Conservation (phyloP, 2,329 filamentous ascomycete species). For the Albophoma yamanashiensis region DNA sequence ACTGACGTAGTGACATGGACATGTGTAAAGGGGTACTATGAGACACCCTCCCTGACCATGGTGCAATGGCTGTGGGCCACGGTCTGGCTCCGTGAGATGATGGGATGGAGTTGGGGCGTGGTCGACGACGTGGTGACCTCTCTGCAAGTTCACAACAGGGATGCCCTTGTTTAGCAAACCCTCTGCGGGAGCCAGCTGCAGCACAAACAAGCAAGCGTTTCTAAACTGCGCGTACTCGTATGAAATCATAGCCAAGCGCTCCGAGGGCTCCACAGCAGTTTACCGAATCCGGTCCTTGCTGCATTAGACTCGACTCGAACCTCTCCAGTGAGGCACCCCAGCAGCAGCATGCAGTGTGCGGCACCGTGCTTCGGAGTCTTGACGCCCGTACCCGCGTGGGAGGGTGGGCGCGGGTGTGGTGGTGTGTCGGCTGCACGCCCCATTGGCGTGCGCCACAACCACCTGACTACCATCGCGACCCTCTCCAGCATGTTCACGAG, state of each 20-base stretch:
- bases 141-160: not conserved
- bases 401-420: conserved; percentile 2
- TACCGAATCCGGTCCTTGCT: not conserved
- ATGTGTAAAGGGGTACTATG: not conserved
- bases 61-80: not conserved
- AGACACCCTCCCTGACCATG: not conserved
- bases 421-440: conserved; percentile 9
- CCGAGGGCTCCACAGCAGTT: not conserved
- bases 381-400: not conserved
- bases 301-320: not conserved
- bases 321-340: not conserved
- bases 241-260: not conserved
- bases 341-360: not conserved
- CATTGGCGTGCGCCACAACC: conserved; percentile 26
- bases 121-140: not conserved
- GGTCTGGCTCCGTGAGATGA: not conserved
- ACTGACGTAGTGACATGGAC: not conserved
- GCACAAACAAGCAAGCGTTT: not conserved
- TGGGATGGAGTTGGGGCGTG: not conserved
- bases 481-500: conserved; percentile 19
- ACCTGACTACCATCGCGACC: conserved; percentile 24
- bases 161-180: not conserved
- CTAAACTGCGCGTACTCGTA: not conserved
- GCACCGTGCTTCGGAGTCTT: not conserved
- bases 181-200: not conserved